Evolutionary conservation across 1,284 basidiomycete species (phyloP).

Genomic region (Boletus sp.): DNA sequence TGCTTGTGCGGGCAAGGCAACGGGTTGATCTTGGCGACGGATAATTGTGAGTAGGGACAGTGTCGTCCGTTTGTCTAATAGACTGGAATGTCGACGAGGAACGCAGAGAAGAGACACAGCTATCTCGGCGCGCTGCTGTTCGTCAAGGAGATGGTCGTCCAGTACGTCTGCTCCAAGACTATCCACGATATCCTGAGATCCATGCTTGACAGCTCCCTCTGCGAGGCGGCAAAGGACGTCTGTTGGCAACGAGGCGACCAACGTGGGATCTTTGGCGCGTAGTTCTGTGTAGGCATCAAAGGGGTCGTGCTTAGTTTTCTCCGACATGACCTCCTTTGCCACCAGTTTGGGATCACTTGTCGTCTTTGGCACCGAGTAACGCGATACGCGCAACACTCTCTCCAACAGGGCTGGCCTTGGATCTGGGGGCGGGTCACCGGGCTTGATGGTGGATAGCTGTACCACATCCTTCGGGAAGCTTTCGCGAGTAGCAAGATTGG

Average conservation of each 20-base stretch:
- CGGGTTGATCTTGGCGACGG: constrained; percentile 16
- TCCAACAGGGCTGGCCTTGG: constrained; percentile 22
- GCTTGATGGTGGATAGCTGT: background rate
- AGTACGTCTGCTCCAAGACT: constrained; percentile 35
- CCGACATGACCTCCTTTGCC: constrained; percentile 11
- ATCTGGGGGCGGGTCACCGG: constrained; percentile 1
- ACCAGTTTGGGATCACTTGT: constrained; percentile 8
- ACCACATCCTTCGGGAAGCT: constrained; percentile 9
- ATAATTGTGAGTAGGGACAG: constrained; percentile 28
- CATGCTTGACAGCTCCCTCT: constrained; percentile 29
- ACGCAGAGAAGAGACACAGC: constrained; percentile 28
- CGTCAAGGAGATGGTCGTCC: constrained; percentile 24
- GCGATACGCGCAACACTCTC: constrained; percentile 29
- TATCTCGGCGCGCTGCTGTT: constrained; percentile 25
- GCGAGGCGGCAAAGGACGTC: constrained; percentile 30
- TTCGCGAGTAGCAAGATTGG: constrained; percentile 16
- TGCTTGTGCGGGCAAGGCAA: constrained; percentile 20
- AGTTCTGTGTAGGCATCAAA: constrained; percentile 29
- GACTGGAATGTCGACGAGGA: constrained; percentile 16
- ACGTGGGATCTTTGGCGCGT: constrained; percentile 25
- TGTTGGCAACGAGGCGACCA: constrained; percentile 25
- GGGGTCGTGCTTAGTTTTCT: constrained; percentile 22
- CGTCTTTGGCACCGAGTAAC: constrained; percentile 25
- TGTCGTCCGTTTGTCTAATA: constrained; percentile 23
- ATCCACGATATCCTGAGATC: constrained; percentile 34